phyloP scores from a whole-genome alignment of 306 rosid species.

The Vicia sativa region DNA sequence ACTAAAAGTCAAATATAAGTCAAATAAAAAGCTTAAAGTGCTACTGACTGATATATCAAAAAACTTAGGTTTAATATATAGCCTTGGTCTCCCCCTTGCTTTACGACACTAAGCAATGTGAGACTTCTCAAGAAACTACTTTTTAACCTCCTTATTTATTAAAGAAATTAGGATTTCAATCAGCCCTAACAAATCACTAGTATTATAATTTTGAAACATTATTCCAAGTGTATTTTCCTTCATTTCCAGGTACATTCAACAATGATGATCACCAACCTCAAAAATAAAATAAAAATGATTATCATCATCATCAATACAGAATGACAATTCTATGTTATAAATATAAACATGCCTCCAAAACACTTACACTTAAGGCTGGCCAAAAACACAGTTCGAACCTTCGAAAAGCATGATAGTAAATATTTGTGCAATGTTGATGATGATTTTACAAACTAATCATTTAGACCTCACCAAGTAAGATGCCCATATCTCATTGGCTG shows the following conservation, averaged over 20 bases:
- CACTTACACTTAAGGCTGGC: not conserved
- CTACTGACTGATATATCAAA: no score
- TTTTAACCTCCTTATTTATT: no score
- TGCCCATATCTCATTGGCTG: slow-evolving; percentile 89
- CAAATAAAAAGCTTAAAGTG: no score
- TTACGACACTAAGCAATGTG: no score
- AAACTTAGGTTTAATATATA: no score
- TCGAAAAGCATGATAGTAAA: not conserved
- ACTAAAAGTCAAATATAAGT: no score
- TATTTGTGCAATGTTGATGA: slow-evolving; percentile 7
- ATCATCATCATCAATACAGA: slow-evolving; percentile 3
- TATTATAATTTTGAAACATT: not conserved
- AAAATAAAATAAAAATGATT: not conserved
- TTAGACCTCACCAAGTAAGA: slow-evolving; percentile 73
- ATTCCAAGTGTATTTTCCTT: not conserved
- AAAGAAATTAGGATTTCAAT: no score
- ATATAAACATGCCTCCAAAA: slow-evolving; percentile 15
- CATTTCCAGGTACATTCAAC: not conserved
- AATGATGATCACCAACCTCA: not conserved
- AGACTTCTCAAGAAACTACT: no score
- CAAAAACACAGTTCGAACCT: slow-evolving; percentile 15
- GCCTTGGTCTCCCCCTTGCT: no score
- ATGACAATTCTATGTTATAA: not conserved
- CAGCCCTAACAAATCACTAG: no score
- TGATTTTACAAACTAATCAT: slow-evolving; percentile 40